Base-by-base conservation (phyloP, 768 basidiomycete species). In the Rhodosporidiobolus odoratus region DNA sequence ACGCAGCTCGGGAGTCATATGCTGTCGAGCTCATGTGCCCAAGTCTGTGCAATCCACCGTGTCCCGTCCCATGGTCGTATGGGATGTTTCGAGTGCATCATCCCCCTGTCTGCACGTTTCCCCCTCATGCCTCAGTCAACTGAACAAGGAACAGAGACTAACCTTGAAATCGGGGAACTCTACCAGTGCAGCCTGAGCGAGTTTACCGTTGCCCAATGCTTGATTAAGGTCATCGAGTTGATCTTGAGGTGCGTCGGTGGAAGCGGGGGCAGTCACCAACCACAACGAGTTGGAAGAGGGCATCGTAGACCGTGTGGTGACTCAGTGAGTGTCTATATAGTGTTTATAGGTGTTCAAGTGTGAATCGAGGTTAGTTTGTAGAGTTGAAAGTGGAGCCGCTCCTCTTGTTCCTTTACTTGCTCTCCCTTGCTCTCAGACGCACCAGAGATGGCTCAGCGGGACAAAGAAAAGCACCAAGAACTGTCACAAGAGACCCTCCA, bases 131-230 rank as follows among this genome's bases (percentile, higher is more conserved):
- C 43, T 19, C 27, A 32, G 38, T 27, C 34, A 52, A n/a, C 48
- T 15, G 1, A n/a, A 38, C 13, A 27, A 43, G 37, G 2, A 47
- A 2, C 19, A 3, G 38, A 43, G 34, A 41, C 65, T 30, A 23
- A 63, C 73, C 73, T 75, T 73, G 64, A 72, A 71, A 54, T 74
- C 67, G 34, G 69, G 72, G 47, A 71, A 65, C 41, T 68, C 40
- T 23, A 75, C 47, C 23, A 57, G 34, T 23, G 38, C 53, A 9
- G 65, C 62, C 5, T 57, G 43, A 27, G 58, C 75, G 23, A 74
- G 58, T 45, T 70, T 68, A 58, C 68, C 70, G 40, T 70, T 52
- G 7, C 65, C 74, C 15, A 76, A 48, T 5, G 62, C 67, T 4
- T 40, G 50, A 3, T 52, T 30, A 30, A 76, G 62, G 58, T 76